Base-by-base conservation (phyloP, 345 rosid species). In the Kandelia obovata region DNA sequence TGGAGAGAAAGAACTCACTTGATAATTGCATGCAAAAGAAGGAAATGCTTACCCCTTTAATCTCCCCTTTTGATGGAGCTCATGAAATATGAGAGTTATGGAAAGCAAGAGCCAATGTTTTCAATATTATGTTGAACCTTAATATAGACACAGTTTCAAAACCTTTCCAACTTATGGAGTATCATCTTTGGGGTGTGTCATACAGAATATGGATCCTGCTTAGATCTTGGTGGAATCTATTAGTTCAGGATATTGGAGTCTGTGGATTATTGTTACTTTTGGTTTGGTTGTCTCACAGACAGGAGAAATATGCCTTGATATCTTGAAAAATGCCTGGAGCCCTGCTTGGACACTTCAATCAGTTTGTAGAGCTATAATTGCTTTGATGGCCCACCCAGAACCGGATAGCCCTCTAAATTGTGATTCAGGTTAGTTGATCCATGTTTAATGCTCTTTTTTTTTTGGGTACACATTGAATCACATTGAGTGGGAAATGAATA, bases 341-440 rank as follows among this genome's bases (percentile, higher is more conserved):
- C 98, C 99, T 1, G 98, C 99, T n/a, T 95, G 99, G 98, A 95
- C 97, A 4, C 92, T 92, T 68, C 97, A 95, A 79, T 95, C 97
- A 49, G 99, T 96, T 65, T 96, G 98, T 79, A 89, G 95, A 80
- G 99, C 98, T 23, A 90, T 95, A 78, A 92, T 95, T 55, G 97
- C 98, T 69, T 77, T 95, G 84, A 92, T 95, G 97, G 99, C 97
- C 58, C 97, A 95, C 71, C 99, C 97, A 23, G 97, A 95, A 73
- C 89, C 97, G 0, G 96, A 92, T 52, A 95, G 99, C 77, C 98
- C 99, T 35, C 84, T 96, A 56, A 96, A 96, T 74, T 95, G 99
- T 51, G 98, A 95, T 85, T 95, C 99, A 56, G 98, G 99, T 89
- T 81, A 46, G 39, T 53, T 28, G 21, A 63, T 65, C 60, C 30